phyloP scores from a whole-genome alignment of 148 eudicot species.

The Diospyros lotus region DNA sequence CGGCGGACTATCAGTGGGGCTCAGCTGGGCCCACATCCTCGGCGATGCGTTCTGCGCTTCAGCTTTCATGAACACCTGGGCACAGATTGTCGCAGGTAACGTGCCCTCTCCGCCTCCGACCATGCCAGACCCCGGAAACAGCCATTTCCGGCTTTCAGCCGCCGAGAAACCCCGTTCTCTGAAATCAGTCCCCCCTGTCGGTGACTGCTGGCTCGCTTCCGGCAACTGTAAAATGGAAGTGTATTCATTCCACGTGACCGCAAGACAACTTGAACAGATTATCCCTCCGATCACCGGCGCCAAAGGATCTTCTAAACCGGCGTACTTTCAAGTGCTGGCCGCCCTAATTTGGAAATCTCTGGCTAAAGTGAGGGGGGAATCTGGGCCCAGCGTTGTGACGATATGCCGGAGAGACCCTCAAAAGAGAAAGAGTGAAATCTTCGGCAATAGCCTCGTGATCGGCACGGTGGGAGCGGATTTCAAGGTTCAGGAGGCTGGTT shows the following conservation, averaged over 20 bases:
- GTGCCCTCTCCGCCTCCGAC: constrained; percentile 13
- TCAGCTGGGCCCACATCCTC: constrained; percentile 85
- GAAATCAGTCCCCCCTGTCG: constrained; percentile 48
- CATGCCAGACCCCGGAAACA: constrained; percentile 9
- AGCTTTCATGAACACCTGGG: constrained; percentile 56
- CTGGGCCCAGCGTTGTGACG: constrained; percentile 44
- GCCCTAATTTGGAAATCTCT: constrained; percentile 58
- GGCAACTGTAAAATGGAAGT: constrained; percentile 30
- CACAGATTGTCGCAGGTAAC: constrained; percentile 31
- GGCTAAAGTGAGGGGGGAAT: constrained; percentile 37
- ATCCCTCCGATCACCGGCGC: constrained; percentile 15
- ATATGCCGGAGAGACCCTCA: constrained; percentile 24
- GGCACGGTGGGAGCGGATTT: constrained; percentile 28
- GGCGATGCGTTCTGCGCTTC: constrained; percentile 68
- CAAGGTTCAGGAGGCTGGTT: constrained; percentile 16
- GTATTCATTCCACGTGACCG: constrained; percentile 33
- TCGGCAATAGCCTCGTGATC: constrained; percentile 36
- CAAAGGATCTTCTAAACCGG: not conserved
- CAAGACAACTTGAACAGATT: constrained; percentile 26
- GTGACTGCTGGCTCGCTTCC: constrained; percentile 41
- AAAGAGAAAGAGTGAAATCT: constrained; percentile 15
- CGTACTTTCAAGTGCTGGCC: constrained; percentile 42
- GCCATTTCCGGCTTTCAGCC: constrained; percentile 9
- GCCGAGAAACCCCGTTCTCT: constrained; percentile 27
- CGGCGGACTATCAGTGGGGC: constrained; percentile 70